Evolutionary conservation across 305 asterid species (phyloP).

Genomic region (Rubia occidens): DNA sequence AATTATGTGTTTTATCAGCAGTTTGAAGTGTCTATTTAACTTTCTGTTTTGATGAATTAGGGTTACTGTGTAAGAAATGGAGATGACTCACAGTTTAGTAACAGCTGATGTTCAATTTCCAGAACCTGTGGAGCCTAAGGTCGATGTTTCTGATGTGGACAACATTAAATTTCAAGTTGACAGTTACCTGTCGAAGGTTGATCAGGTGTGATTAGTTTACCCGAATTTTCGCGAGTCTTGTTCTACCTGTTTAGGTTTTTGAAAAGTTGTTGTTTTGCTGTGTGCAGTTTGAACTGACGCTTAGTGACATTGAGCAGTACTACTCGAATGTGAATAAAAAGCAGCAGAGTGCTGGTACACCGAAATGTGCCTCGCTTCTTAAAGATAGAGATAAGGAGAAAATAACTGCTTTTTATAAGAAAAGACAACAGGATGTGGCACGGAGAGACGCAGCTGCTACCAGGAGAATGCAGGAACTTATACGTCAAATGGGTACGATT

Average conservation of each 20-base stretch:
- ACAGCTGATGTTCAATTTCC: conserved; percentile 21
- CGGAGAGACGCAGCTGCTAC: conserved; percentile 66
- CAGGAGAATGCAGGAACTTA: conserved; percentile 84
- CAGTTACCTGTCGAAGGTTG: conserved; percentile 34
- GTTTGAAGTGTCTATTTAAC: background rate
- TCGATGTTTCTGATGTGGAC: conserved; percentile 29
- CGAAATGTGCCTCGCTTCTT: conserved; percentile 34
- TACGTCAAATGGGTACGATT: conserved; percentile 58
- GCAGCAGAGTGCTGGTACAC: conserved; percentile 29
- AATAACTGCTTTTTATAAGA: conserved; percentile 34
- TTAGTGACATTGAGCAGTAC: conserved; percentile 66
- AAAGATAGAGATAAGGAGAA: conserved; percentile 68
- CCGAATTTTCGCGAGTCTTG: background rate
- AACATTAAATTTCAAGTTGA: conserved; percentile 42
- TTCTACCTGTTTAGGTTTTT: background rate
- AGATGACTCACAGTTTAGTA: conserved; percentile 28
- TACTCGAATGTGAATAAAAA: conserved; percentile 47
- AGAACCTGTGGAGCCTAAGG: conserved; percentile 27
- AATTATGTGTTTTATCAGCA: background rate
- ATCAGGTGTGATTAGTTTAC: conserved; percentile 34
- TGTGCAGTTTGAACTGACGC: conserved; percentile 61
- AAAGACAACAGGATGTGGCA: conserved; percentile 66
- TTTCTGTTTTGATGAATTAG: conserved; percentile 3
- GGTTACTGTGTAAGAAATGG: conserved; percentile 32
- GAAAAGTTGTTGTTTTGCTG: background rate